A percentile compares a stretch with the other conserved stretches of the same genome.
Evolutionary conservation across 192 early-diverging fungal genomes (phyloP).

Genomic region (Backusella parvicylindrica): DNA sequence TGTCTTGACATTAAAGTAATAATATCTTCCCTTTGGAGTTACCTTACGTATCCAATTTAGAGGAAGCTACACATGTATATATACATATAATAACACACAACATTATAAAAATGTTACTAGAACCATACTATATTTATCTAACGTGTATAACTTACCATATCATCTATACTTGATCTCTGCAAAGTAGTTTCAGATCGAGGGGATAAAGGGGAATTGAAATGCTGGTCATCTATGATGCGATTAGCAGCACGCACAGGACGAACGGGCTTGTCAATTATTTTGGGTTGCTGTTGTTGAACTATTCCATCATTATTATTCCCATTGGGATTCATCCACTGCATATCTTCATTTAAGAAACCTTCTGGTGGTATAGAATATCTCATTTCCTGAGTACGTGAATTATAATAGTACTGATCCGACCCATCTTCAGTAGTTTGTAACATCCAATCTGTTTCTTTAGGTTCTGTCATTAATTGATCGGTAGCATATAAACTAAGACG

Average conservation of each 20-base stretch:
- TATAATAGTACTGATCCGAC: conserved; percentile 38
- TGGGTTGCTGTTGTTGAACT: neutral
- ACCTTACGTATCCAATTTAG: conserved; percentile 55
- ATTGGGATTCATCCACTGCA: neutral
- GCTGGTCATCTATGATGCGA: neutral
- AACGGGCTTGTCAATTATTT: neutral
- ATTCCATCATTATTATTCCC: neutral
- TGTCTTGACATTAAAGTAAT: conserved; percentile 59
- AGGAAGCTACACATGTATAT: conserved; percentile 28
- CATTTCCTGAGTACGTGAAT: conserved; percentile 39
- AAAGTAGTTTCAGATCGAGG: neutral
- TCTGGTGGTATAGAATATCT: conserved; percentile 39
- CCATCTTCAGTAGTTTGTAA: conserved; percentile 42
- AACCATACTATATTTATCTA: neutral
- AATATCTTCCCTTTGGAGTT: conserved; percentile 45
- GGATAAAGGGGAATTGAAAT: neutral
- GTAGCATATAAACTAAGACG: conserved; percentile 11
- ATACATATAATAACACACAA: neutral
- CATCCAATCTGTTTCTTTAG: conserved; percentile 9
- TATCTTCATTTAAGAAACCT: neutral
- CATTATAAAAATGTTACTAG: neutral
- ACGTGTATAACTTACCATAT: neutral
- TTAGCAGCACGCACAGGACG: neutral
- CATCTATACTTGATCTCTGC: neutral
- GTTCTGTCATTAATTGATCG: conserved; percentile 2